These are phyloP conservation scores for Physcomitrium patens DNA, from an alignment of 225 moss, liverwort and hornwort species.

Conservation along the genomic window DNA sequence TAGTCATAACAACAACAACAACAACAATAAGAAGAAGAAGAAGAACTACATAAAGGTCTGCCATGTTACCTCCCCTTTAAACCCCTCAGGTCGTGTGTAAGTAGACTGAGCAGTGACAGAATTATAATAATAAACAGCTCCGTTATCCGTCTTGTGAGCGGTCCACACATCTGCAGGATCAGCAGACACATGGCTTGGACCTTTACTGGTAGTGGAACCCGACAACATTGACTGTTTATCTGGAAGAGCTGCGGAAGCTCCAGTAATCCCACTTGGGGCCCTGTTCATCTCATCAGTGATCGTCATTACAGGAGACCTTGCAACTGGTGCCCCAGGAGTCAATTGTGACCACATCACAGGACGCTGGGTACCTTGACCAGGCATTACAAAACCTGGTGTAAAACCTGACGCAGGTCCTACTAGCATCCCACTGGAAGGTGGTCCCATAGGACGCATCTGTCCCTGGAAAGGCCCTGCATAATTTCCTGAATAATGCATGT, in stretches of 20 bases:
- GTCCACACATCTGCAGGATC: conserved; percentile 76
- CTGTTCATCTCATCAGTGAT: conserved; percentile 33
- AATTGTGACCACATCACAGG: conserved; percentile 57
- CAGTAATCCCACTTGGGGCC: conserved; percentile 20
- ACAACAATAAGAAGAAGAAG: too few relatives aligned
- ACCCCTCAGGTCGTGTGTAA: conserved; percentile 76
- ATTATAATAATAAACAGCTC: conserved; percentile 85
- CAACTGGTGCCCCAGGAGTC: conserved; percentile 42
- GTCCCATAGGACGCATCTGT: conserved; percentile 46
- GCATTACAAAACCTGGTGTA: conserved; percentile 47
- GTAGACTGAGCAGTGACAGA: conserved; percentile 77
- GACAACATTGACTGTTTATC: conserved; percentile 30
- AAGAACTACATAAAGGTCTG: conserved; percentile 25
- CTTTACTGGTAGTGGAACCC: conserved; percentile 35
- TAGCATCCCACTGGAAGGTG: conserved; percentile 52
- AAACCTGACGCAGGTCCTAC: conserved; percentile 31
- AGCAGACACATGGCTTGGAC: conserved; percentile 34
- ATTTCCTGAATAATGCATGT: conserved; percentile 45
- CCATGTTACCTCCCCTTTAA: conserved; percentile 86
- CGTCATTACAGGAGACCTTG: conserved; percentile 30
- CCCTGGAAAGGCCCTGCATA: conserved; percentile 44
- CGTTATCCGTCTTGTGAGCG: conserved; percentile 86
- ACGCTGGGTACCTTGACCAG: conserved; percentile 51
- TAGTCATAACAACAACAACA: too few relatives aligned
- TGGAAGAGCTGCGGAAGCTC: conserved; percentile 23